Evolutionary conservation across 2,329 filamentous ascomycete genomes (phyloP).

Genomic region (Didymellaceae sp.): DNA sequence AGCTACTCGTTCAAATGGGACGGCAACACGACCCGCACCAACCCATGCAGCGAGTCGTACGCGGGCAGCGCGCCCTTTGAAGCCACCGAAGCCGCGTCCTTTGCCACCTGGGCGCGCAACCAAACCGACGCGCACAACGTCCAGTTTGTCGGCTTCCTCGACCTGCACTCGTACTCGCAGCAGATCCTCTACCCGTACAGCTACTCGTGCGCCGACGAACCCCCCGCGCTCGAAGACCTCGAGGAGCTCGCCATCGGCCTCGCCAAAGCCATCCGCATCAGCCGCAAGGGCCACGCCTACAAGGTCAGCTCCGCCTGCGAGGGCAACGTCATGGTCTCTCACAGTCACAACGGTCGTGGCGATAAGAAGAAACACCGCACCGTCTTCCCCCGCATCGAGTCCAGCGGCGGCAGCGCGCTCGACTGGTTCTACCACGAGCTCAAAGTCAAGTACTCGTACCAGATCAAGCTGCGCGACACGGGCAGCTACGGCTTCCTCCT

Average conservation of each 20-base stretch:
- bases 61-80: constrained; percentile 84
- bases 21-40: constrained; percentile 64
- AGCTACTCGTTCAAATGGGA: constrained; percentile 88
- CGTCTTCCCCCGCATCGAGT: constrained; percentile 67
- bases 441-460: constrained; percentile 82
- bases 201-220: constrained; percentile 77
- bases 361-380: constrained; percentile 36
- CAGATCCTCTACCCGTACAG: constrained; percentile 92
- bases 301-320: constrained; percentile 84
- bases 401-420: constrained; percentile 81
- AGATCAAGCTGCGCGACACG: constrained; percentile 91
- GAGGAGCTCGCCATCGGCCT: constrained; percentile 88
- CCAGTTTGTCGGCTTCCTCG: constrained; percentile 82
- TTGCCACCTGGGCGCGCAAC: constrained; percentile 84
- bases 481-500: constrained; percentile 94
- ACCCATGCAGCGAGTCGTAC: constrained; percentile 91
- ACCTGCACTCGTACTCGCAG: constrained; percentile 94
- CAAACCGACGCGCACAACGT: constrained; percentile 74
- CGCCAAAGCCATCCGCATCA: constrained; percentile 85
- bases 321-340: constrained; percentile 65
- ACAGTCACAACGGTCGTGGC: not conserved
- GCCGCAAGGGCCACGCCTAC: constrained; percentile 72
- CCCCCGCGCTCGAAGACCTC: constrained; percentile 88
- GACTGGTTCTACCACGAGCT: constrained; percentile 97
- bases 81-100: constrained; percentile 74